Percentiles rank a stretch among this genome's conserved stretches.
Evolutionary conservation across 306 rosid species (phyloP).

Genomic region (apple (Malus domestica)): ASM211411v1 NC_041791.1:25523001-25523500

Average conservation of each 20-base stretch:
- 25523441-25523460: background rate
- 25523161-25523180: conserved; percentile 22
- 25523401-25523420: too few relatives aligned
- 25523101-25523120: background rate
- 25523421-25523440: too few relatives aligned
- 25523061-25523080: background rate
- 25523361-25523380: conserved; percentile 28
- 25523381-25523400: conserved; percentile 29
- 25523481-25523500: too few relatives aligned
- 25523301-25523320: too few relatives aligned
- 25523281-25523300: conserved; percentile 38
- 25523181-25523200: conserved; percentile 44
- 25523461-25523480: background rate
- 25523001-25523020: too few relatives aligned
- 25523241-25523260: conserved; percentile 51
- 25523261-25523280: too few relatives aligned
- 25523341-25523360: conserved; percentile 11
- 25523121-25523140: background rate
- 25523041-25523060: background rate
- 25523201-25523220: conserved; percentile 33
- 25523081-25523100: background rate
- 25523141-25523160: background rate
- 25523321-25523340: too few relatives aligned
- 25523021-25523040: background rate
- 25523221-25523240: conserved; percentile 49